Base-by-base conservation (phyloP, 805 yeast genomes). In the Ogataea corticis region DNA sequence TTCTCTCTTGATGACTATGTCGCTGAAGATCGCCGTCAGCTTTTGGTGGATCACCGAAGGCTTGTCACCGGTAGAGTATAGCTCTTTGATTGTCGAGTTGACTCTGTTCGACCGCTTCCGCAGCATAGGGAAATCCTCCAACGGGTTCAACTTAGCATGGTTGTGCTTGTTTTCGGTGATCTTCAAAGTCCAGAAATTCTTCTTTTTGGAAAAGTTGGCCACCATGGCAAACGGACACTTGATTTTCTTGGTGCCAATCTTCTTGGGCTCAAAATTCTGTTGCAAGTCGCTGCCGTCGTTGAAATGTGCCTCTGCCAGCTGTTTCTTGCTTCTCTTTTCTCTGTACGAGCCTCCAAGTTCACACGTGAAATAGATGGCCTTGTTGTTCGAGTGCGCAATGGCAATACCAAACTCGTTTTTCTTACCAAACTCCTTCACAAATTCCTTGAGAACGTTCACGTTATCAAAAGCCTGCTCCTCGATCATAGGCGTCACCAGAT, bases 181-280 rank as follows among this genome's bases (percentile, higher is more conserved):
- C 44, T 72, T 71, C 38, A 78, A 63, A 16, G 77, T 73, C 83
- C 83, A 78, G 33, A 67, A 69, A 43, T 71, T 70, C 42, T 70
- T 72, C 38, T 71, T 68, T 54, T 77, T 78, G 23, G 77, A 74
- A 56, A 61, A 76, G 54, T 71, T 69, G 23, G 83, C 82, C 33
- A 80, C 77, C 79, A 78, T 76, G n/a, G 80, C 68, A 59, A 76
- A 78, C 18, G 82, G 82, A 60, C 83, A 78, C 52, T 71, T 72
- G 47, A 76, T 71, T 56, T 77, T 77, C 55, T 77, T 77, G 11
- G 81, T 72, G 3, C 66, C 67, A 37, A 60, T 54, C 35, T 56
- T 59, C 48, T 64, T 64, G 7, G 53, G 35, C 21, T 46, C 52
- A 19, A 38, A 48, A 27, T 34, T 42, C 14, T 36, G 55, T 57